Percentiles rank a stretch among this genome's conserved stretches.
phyloP scores from a whole-genome alignment of 768 basidiomycete species.

The Podaxis pistillaris region DNA sequence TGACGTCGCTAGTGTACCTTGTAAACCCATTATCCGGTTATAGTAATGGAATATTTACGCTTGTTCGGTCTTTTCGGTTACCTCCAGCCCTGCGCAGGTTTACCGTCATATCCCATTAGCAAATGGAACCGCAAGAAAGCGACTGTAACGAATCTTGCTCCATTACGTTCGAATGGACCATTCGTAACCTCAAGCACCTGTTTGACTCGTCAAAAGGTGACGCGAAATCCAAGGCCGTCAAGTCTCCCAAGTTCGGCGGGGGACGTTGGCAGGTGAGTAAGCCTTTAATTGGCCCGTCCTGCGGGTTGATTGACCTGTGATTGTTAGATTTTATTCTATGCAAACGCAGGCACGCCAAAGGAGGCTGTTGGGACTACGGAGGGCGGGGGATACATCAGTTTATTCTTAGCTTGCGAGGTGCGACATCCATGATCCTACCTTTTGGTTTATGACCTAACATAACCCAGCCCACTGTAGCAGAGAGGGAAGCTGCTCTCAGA shows the following conservation, averaged over 20 bases:
- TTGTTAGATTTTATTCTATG: conserved; percentile 74
- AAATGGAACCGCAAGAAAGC: conserved; percentile 23
- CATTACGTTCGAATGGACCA: conserved; percentile 75
- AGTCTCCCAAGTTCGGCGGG: conserved; percentile 74
- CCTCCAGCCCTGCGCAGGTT: not conserved
- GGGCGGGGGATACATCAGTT: conserved; percentile 58
- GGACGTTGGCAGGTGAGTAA: conserved; percentile 67
- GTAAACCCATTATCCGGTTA: not conserved
- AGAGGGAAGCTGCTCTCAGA: conserved; percentile 63
- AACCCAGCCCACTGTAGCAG: conserved; percentile 69
- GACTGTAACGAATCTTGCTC: conserved; percentile 52
- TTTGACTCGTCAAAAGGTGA: conserved; percentile 84
- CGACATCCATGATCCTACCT: conserved; percentile 20
- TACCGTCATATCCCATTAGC: not conserved
- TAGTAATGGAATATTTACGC: not conserved
- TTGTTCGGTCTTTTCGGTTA: not conserved
- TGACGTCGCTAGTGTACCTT: conserved; percentile 11
- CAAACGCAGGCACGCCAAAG: conserved; percentile 71
- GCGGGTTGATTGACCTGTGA: conserved; percentile 11
- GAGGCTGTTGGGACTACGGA: conserved; percentile 37
- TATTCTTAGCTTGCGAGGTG: conserved; percentile 84
- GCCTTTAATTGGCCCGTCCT: not conserved
- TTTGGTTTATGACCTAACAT: not conserved
- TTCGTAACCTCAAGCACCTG: conserved; percentile 64
- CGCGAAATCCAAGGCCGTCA: conserved; percentile 72